phyloP scores from a whole-genome alignment of 768 basidiomycete genomes.

The Phylloporus rhodoxanthus region DNA sequence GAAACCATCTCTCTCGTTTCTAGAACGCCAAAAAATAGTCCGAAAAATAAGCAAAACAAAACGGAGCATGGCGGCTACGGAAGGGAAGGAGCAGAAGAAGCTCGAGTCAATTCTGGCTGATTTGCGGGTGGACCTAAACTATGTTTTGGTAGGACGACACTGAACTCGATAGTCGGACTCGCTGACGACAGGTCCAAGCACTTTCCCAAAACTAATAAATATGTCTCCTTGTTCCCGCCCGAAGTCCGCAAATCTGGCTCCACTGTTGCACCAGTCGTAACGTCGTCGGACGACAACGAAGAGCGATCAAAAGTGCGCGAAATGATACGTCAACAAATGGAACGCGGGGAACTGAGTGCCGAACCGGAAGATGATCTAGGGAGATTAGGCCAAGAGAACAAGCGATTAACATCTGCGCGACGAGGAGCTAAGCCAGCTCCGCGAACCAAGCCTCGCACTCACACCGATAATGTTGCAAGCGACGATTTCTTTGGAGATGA shows the following conservation, averaged over 20 bases:
- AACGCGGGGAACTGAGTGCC: constrained; percentile 45
- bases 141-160: constrained; percentile 59
- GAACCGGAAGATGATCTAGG: constrained; percentile 52
- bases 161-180: background rate
- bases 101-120: constrained; percentile 48
- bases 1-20: background rate
- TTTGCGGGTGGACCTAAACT: constrained; percentile 85
- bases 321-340: constrained; percentile 58
- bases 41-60: constrained; percentile 72
- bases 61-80: constrained; percentile 39
- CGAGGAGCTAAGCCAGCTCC: constrained; percentile 2
- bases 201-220: constrained; percentile 81
- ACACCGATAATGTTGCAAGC: constrained; percentile 10
- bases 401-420: background rate
- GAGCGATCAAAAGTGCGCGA: constrained; percentile 52
- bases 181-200: constrained; percentile 42
- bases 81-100: constrained; percentile 33
- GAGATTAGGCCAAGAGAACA: constrained; percentile 7
- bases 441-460: constrained; percentile 3
- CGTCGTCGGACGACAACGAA: constrained; percentile 34
- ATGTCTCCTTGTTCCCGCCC: constrained; percentile 84
- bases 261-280: constrained; percentile 4
- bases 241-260: constrained; percentile 35
- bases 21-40: constrained; percentile 83
- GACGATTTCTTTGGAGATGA: constrained; percentile 31